A percentile compares a stretch with the other conserved stretches of the same genome.
phyloP scores from a whole-genome alignment of 2,329 filamentous ascomycete genomes.

The Penicillium sp. region DNA sequence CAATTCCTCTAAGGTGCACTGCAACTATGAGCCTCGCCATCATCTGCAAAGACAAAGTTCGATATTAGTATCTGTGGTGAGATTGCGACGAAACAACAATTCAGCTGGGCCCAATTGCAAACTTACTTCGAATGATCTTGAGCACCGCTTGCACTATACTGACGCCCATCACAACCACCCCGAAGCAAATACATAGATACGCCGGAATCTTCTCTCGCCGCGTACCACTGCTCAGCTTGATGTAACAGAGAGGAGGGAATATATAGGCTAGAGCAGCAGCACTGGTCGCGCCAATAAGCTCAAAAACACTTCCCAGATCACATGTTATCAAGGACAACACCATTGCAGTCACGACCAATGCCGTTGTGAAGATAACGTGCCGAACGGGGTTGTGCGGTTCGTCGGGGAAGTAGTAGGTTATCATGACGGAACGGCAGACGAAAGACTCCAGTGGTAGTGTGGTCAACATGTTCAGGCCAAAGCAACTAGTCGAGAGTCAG shows the following conservation, averaged over 20 bases:
- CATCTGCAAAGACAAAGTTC: not conserved
- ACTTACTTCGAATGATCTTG: slow-evolving; percentile 59
- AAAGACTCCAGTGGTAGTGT: slow-evolving; percentile 95
- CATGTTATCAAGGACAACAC: slow-evolving; percentile 78
- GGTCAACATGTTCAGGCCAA: slow-evolving; percentile 98
- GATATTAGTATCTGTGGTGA: slow-evolving; percentile 33
- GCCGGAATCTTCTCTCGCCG: slow-evolving; percentile 72
- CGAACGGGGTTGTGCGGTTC: slow-evolving; percentile 78
- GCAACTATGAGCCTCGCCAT: slow-evolving; percentile 5
- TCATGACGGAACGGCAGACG: slow-evolving; percentile 95
- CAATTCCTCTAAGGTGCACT: not conserved
- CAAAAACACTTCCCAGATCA: slow-evolving; percentile 90
- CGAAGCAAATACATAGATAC: slow-evolving; percentile 73
- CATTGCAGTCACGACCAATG: slow-evolving; percentile 77
- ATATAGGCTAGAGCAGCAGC: slow-evolving; percentile 95
- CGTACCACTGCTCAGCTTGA: slow-evolving; percentile 78
- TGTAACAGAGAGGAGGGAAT: slow-evolving; percentile 88
- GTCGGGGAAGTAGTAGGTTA: slow-evolving; percentile 72
- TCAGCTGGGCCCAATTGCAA: not conserved
- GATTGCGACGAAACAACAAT: not conserved
- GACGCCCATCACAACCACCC: slow-evolving; percentile 74
- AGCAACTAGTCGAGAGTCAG: slow-evolving; percentile 57
- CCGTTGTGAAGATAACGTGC: slow-evolving; percentile 82
- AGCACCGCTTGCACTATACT: slow-evolving; percentile 69
- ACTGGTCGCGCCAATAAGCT: slow-evolving; percentile 91